Evolutionary conservation across 2,329 filamentous ascomycete genomes (phyloP), one percentile per base, ranked within the genome.

Genomic region (Chaetomiaceae sp.): DNA sequence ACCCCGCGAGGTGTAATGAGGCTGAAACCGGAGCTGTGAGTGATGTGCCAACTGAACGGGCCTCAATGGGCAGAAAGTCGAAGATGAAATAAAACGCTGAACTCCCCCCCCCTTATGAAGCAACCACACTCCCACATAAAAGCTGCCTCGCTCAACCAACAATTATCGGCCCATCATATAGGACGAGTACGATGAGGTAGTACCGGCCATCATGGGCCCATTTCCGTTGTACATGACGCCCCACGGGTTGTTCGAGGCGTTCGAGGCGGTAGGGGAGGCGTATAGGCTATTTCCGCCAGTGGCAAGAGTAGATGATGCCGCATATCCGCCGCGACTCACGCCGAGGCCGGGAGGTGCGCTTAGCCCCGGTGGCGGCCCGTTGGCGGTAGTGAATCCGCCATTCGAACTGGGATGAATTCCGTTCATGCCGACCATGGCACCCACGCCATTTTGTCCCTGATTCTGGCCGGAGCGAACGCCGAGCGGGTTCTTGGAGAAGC

Each of bases 401-500:
- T 74, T 76, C 14, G 76, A 69, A 68, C 72, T 32, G 69, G 75
- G 67, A 64, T 82, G 79, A 58, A 82, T 75, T 21, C 77, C 83
- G 59, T 76, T 81, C 66, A 84, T 81, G 29, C 79, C 79, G 34
- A 75, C 75, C 61, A 84, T 71, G 16, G 66, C 64, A 20, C 68
- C 64, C 4, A 68, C 62, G 5, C 66, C 66, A 23, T 67, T 64
- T 52, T 76, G 71, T 23, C 71, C 71, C 8, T 75, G 66, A n/a
- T 73, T 76, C 64, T 91, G 89, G 23, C 83, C 84, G 1, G 88
- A 90, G 41, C 94, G 86, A 25, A 97, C 92, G 20, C 94, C 94
- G 1, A 97, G 79, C 0, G 94, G 94, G 63, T 97, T 97, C 75
- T 97, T 97, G 27, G 92, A 96, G 70, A 96, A 99, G 70, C 90